Conservation (phyloP, 2,329 filamentous ascomycete genomes). For the Malbranchea cinnamomea region DNA sequence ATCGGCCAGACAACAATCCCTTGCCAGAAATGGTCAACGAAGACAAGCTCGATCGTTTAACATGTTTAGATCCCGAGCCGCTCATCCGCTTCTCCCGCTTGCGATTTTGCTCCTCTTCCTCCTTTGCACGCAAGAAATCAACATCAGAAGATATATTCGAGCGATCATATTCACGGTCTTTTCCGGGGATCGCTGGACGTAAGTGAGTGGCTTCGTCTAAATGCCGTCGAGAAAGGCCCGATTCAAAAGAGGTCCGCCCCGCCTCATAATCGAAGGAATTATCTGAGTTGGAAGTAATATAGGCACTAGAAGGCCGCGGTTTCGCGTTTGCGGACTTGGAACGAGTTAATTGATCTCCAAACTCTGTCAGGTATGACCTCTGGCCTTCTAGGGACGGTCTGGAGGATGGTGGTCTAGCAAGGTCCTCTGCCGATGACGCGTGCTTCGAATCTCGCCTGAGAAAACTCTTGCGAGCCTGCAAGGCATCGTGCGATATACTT, state of each 20-base stretch:
- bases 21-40: slow-evolving; percentile 57
- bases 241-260: slow-evolving; percentile 28
- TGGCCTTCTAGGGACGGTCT: slow-evolving; percentile 58
- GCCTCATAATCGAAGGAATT: slow-evolving; percentile 65
- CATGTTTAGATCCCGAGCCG: slow-evolving; percentile 45
- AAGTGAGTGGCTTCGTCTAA: slow-evolving; percentile 23
- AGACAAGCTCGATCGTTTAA: slow-evolving; percentile 59
- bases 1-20: slow-evolving; percentile 70
- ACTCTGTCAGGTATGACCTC: slow-evolving; percentile 48
- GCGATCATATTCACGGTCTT: slow-evolving; percentile 20
- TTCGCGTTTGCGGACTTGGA: slow-evolving; percentile 52
- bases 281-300: slow-evolving; percentile 69
- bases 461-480: slow-evolving; percentile 3
- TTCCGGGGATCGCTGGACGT: slow-evolving; percentile 20
- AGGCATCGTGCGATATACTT: slow-evolving; percentile 5
- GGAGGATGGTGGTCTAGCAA: slow-evolving; percentile 41
- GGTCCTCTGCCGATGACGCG: slow-evolving; percentile 32
- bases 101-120: slow-evolving; percentile 45
- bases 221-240: slow-evolving; percentile 14
- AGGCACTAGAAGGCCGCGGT: slow-evolving; percentile 64
- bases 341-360: slow-evolving; percentile 41
- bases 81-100: slow-evolving; percentile 41
- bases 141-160: slow-evolving; percentile 63
- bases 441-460: slow-evolving; percentile 27
- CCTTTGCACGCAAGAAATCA: slow-evolving; percentile 65